A percentile compares a stretch with the other conserved stretches of the same genome.
These are phyloP conservation scores for Musa schizocarpa DNA, from an alignment of 176 grass and related monocot genomes.

Conservation along the genomic window DNA sequence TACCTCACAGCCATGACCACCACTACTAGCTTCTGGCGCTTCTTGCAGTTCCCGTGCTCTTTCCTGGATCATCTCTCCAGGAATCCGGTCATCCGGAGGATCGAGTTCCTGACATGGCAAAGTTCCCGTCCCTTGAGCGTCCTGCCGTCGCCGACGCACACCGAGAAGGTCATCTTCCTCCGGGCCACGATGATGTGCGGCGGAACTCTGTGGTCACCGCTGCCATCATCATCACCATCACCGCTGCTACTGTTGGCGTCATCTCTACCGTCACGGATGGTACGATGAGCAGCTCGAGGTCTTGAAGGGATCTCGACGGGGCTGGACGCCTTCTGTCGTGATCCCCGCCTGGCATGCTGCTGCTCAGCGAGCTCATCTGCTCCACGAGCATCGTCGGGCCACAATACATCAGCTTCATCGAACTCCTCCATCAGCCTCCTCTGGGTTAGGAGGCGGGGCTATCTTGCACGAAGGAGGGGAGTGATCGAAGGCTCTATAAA, in stretches of 20 bases:
- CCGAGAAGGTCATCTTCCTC: slow-evolving; percentile 39
- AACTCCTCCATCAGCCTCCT: slow-evolving; percentile 27
- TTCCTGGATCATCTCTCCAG: slow-evolving; percentile 42
- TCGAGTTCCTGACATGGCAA: slow-evolving; percentile 35
- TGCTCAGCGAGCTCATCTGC: not conserved
- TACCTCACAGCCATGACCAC: no score
- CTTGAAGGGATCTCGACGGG: not conserved
- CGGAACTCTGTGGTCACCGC: not conserved
- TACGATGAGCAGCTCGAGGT: not conserved
- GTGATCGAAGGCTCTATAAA: no score
- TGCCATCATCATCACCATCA: not conserved
- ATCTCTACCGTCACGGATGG: not conserved
- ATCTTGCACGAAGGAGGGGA: no score
- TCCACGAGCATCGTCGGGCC: slow-evolving; percentile 21
- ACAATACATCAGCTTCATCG: slow-evolving; percentile 34
- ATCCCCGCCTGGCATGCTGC: not conserved
- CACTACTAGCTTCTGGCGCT: no score
- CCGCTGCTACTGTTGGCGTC: not conserved
- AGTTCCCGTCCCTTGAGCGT: slow-evolving; percentile 85
- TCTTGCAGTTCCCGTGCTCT: no score
- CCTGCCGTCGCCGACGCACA: slow-evolving; percentile 61
- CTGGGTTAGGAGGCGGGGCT: no score
- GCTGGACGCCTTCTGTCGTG: not conserved
- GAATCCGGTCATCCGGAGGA: slow-evolving; percentile 68
- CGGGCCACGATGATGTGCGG: slow-evolving; percentile 3